Conservation (phyloP, 805 yeast genomes). For the Spathaspora arborariae region DNA sequence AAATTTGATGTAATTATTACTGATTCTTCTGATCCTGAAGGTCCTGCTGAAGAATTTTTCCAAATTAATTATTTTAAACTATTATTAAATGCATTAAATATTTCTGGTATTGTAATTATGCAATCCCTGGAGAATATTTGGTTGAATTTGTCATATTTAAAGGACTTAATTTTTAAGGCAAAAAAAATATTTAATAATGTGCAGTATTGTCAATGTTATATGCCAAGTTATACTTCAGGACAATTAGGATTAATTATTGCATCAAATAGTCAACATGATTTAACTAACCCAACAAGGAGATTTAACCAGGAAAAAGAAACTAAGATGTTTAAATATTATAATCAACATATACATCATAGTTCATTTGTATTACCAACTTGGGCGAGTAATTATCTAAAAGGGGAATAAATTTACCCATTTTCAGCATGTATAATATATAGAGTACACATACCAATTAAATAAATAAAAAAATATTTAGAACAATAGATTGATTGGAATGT, state of each 20-base stretch:
- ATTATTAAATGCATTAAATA: slow-evolving; percentile 57
- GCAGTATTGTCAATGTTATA: slow-evolving; percentile 70
- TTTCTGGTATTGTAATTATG: slow-evolving; percentile 69
- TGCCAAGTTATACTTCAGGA: slow-evolving; percentile 87
- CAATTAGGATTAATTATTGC: slow-evolving; percentile 79
- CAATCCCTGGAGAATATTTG: slow-evolving; percentile 76
- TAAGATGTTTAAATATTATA: slow-evolving; percentile 60
- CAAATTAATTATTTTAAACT: slow-evolving; percentile 72
- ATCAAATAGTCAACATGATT: slow-evolving; percentile 42
- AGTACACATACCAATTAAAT: not conserved
- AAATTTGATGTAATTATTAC: slow-evolving; percentile 83
- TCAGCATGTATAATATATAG: not conserved
- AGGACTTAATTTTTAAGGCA: slow-evolving; percentile 45
- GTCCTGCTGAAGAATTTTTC: slow-evolving; percentile 90
- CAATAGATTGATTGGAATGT: too few relatives aligned
- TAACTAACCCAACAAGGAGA: slow-evolving; percentile 50
- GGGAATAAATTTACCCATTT: slow-evolving; percentile 2
- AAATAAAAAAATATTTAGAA: too few relatives aligned
- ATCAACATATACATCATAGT: slow-evolving; percentile 59
- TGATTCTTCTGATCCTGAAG: slow-evolving; percentile 93
- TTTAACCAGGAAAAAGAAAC: slow-evolving; percentile 44
- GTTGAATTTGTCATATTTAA: slow-evolving; percentile 58
- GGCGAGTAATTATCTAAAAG: slow-evolving; percentile 46
- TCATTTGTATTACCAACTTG: slow-evolving; percentile 78
- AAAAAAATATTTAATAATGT: slow-evolving; percentile 56